phyloP scores from a whole-genome alignment of 495 filamentous ascomycete genomes.

The Podospora conica region DNA sequence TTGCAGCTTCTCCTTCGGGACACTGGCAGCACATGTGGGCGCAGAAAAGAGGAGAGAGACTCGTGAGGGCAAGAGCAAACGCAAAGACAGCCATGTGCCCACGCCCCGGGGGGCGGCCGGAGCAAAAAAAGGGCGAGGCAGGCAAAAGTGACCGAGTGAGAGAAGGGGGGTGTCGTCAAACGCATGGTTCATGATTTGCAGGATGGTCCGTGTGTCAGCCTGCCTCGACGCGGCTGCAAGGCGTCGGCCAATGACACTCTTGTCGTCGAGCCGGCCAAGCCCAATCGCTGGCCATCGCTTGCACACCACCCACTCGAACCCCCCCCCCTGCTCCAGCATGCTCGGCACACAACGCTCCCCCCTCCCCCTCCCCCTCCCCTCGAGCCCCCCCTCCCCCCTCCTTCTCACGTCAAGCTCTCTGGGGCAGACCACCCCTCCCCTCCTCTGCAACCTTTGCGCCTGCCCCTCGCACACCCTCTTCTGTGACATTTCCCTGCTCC shows the following conservation, averaged over 20 bases:
- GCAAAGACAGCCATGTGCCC: neutral
- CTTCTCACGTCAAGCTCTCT: conserved; percentile 18
- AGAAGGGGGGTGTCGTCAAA: conserved; percentile 14
- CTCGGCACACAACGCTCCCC: conserved; percentile 12
- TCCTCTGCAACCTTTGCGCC: conserved; percentile 6
- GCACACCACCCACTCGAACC: conserved; percentile 16
- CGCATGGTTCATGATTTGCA: conserved; percentile 26
- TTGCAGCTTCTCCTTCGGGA: neutral
- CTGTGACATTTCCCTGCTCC: conserved; percentile 13
- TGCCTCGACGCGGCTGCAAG: conserved; percentile 22
- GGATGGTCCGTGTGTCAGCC: conserved; percentile 28
- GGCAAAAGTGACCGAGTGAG: neutral
- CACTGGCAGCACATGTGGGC: neutral
- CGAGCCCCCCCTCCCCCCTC: conserved; percentile 16
- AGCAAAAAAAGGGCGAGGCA: neutral
- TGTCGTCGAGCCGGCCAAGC: conserved; percentile 13
- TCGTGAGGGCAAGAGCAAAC: neutral
- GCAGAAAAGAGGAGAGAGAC: neutral
- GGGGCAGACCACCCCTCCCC: conserved; percentile 9
- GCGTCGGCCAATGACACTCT: conserved; percentile 15
- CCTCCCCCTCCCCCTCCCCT: conserved; percentile 10
- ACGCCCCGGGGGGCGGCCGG: neutral
- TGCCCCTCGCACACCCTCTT: conserved; percentile 26
- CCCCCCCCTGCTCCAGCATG: conserved; percentile 6
- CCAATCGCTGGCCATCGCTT: conserved; percentile 24